These are phyloP conservation scores for Hypomontagnella monticulosa DNA, from an alignment of 495 filamentous ascomycete species.

Conservation along the genomic window DNA sequence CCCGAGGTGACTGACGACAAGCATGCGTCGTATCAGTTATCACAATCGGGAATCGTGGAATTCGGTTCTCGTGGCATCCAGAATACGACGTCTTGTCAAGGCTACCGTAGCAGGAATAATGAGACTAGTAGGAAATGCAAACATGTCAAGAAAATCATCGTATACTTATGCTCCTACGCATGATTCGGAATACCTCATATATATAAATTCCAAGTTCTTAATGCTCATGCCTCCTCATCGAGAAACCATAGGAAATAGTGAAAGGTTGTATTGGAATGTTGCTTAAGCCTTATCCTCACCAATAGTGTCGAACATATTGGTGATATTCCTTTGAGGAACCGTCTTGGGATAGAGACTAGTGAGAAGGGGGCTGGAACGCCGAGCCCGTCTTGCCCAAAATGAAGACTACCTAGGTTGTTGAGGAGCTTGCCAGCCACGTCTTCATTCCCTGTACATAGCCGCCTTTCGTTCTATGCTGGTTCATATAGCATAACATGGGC, in stretches of 20 bases:
- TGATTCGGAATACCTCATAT: neutral
- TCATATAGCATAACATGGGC: neutral
- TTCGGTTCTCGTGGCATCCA: constrained; percentile 1
- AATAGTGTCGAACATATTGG: constrained; percentile 16
- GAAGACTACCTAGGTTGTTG: constrained; percentile 6
- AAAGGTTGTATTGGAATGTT: constrained; percentile 5
- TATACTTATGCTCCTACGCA: constrained; percentile 23
- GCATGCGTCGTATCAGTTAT: neutral
- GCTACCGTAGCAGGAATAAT: neutral
- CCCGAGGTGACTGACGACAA: neutral
- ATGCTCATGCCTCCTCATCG: neutral
- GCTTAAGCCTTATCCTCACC: neutral
- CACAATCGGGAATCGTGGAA: neutral
- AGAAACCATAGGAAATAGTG: neutral
- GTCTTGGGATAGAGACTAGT: neutral
- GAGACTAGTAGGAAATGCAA: neutral
- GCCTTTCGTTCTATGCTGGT: constrained; percentile 5
- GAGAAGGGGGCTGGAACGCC: constrained; percentile 9
- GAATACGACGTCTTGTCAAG: neutral
- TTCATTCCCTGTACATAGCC: neutral
- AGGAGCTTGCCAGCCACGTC: neutral
- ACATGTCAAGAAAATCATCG: neutral
- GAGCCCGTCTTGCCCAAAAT: constrained; percentile 12
- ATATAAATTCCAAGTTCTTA: neutral
- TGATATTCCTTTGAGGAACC: constrained; percentile 13